phyloP scores from a whole-genome alignment of 1,284 basidiomycete species.

The Sphaerobolus stellatus region DNA sequence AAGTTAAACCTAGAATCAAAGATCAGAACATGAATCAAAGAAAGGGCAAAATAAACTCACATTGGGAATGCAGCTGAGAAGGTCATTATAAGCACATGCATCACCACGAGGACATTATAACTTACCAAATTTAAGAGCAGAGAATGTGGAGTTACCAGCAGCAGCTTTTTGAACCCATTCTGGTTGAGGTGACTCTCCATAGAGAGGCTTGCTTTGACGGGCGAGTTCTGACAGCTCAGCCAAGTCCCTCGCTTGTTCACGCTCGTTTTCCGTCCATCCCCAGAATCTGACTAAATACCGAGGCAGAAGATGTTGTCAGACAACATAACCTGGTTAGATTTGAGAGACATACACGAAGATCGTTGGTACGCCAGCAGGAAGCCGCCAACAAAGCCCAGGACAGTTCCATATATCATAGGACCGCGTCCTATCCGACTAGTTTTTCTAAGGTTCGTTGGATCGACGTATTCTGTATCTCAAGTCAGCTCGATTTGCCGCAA shows the following conservation, averaged over 20 bases:
- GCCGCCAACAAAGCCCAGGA: slow-evolving; percentile 80
- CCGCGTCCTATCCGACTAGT: too few relatives aligned
- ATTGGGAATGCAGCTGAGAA: slow-evolving; percentile 65
- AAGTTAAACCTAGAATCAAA: slow-evolving; percentile 76
- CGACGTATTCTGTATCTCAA: slow-evolving; percentile 43
- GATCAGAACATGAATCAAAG: too few relatives aligned
- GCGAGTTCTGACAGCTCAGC: slow-evolving; percentile 74
- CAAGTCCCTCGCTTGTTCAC: slow-evolving; percentile 75
- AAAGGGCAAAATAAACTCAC: slow-evolving; percentile 43
- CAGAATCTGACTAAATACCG: slow-evolving; percentile 81
- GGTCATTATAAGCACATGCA: neutral
- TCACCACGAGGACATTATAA: slow-evolving; percentile 27
- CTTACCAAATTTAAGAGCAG: slow-evolving; percentile 88
- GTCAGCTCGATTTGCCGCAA: neutral
- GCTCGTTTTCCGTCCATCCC: slow-evolving; percentile 93
- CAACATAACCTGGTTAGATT: slow-evolving; percentile 7
- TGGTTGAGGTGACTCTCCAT: slow-evolving; percentile 81
- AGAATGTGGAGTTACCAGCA: slow-evolving; percentile 88
- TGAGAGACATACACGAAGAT: slow-evolving; percentile 66
- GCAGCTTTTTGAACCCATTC: slow-evolving; percentile 89
- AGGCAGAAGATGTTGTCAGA: slow-evolving; percentile 12
- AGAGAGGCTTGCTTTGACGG: slow-evolving; percentile 75
- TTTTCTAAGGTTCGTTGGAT: slow-evolving; percentile 36
- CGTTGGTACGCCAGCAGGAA: slow-evolving; percentile 94
- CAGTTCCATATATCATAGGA: slow-evolving; percentile 43